These are phyloP conservation scores for Coccomyxa subellipsoidea DNA, from an alignment of 163 green algal genomes.

Conservation along the genomic window DNA sequence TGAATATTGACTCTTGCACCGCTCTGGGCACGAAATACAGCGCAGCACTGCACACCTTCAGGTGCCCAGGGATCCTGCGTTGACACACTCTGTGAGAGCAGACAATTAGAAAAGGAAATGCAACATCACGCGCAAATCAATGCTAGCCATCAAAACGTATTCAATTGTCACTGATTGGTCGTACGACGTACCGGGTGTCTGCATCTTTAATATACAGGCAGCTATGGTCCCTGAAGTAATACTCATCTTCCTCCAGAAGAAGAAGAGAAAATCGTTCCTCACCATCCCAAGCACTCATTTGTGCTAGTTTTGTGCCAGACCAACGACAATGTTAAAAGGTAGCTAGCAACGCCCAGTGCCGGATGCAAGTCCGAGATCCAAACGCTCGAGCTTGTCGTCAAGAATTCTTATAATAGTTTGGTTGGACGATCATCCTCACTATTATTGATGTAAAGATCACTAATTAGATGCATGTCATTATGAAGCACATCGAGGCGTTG, in stretches of 20 bases:
- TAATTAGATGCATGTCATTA: no score
- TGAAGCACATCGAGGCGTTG: no score
- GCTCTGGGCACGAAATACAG: constrained; percentile 19
- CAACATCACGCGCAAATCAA: background rate
- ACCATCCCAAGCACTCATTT: constrained; percentile 25
- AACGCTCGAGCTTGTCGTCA: no score
- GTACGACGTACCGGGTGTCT: background rate
- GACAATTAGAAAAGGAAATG: background rate
- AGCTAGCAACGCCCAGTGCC: no score
- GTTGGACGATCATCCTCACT: no score
- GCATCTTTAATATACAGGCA: constrained; percentile 20
- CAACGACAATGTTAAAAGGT: background rate
- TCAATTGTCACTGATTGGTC: background rate
- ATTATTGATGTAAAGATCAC: no score
- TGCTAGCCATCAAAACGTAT: background rate
- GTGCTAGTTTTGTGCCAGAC: background rate
- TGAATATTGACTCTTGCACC: constrained; percentile 10
- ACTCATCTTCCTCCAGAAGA: constrained; percentile 56
- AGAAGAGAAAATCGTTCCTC: constrained; percentile 50
- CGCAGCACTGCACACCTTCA: constrained; percentile 22
- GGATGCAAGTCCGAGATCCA: no score
- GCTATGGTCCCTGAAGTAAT: constrained; percentile 56
- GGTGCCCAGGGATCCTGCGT: constrained; percentile 11
- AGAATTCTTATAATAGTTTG: no score
- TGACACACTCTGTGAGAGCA: background rate